These are phyloP conservation scores for Termitomyces sp. DNA, from an alignment of 768 basidiomycete genomes.

Conservation along the genomic window DNA sequence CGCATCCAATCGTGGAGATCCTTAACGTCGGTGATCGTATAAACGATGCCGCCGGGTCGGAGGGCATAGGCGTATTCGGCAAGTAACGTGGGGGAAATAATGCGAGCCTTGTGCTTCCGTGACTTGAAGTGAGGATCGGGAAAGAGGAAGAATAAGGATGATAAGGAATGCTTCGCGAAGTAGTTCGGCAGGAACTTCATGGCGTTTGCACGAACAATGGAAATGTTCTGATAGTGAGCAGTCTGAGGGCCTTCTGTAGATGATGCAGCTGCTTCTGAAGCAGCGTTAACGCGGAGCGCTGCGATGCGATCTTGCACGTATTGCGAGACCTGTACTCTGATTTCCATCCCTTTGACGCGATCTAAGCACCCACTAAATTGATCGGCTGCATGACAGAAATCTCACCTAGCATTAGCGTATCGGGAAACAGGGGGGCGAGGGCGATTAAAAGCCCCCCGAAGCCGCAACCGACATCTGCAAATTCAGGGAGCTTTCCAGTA, in stretches of 20 bases:
- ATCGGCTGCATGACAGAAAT: conserved; percentile 11
- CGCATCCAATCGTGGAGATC: conserved; percentile 97
- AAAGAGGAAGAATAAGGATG: conserved; percentile 95
- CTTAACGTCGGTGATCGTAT: conserved; percentile 95
- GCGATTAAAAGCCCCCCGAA: conserved; percentile 92
- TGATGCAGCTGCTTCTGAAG: conserved; percentile 28
- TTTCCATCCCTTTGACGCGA: conserved; percentile 79
- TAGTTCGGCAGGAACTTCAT: conserved; percentile 99
- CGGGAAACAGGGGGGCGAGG: conserved; percentile 86
- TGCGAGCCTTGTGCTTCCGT: conserved; percentile 97
- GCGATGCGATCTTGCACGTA: conserved; percentile 93
- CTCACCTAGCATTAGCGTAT: conserved; percentile 89
- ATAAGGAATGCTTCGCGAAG: conserved; percentile 84
- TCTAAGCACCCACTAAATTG: not conserved
- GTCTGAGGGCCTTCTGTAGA: conserved; percentile 12
- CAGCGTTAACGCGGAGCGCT: conserved; percentile 74
- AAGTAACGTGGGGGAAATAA: conserved; percentile 94
- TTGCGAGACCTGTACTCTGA: conserved; percentile 92
- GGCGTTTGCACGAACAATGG: conserved; percentile 91
- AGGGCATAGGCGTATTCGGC: conserved; percentile 97
- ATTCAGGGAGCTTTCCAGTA: conserved; percentile 71
- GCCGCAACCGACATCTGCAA: conserved; percentile 96
- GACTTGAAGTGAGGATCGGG: conserved; percentile 99
- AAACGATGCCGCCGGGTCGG: conserved; percentile 89
- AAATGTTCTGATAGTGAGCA: conserved; percentile 77